Conservation (phyloP, 192 early-diverging fungal species). For the Paraglomus brasilianum region DNA sequence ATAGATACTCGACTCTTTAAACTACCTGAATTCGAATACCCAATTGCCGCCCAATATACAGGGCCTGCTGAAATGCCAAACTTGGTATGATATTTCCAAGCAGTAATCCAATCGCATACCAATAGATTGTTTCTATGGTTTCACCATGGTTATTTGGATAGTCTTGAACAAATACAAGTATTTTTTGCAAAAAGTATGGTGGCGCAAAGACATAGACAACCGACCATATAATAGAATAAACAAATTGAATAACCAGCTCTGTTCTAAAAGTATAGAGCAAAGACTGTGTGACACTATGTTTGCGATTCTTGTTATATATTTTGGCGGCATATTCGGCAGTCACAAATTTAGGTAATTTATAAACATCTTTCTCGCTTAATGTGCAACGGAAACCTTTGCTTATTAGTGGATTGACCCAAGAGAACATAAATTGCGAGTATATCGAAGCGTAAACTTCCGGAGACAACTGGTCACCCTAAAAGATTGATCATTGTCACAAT, state of each 20-base stretch:
- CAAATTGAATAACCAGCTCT: constrained; percentile 45
- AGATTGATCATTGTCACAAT: constrained; percentile 4
- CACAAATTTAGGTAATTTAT: not conserved
- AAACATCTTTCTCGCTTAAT: constrained; percentile 13
- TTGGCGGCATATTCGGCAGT: constrained; percentile 41
- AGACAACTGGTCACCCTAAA: constrained; percentile 16
- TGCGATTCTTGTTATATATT: constrained; percentile 33
- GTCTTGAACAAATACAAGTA: constrained; percentile 56
- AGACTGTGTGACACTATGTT: constrained; percentile 36
- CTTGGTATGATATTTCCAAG: constrained; percentile 47
- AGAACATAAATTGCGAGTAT: constrained; percentile 33
- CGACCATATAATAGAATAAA: constrained; percentile 35
- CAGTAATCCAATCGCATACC: constrained; percentile 62
- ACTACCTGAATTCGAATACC: constrained; percentile 53
- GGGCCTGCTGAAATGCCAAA: constrained; percentile 47
- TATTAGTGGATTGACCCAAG: constrained; percentile 40
- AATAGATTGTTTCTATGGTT: constrained; percentile 43
- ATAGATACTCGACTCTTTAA: not conserved
- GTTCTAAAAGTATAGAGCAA: constrained; percentile 41
- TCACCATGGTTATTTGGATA: constrained; percentile 32
- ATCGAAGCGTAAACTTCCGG: constrained; percentile 31
- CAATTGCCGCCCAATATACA: constrained; percentile 66
- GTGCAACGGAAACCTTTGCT: constrained; percentile 23
- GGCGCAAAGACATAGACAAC: constrained; percentile 44
- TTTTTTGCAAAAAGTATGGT: constrained; percentile 58